These are phyloP conservation scores for Pseudonitzschia multiseries DNA, from an alignment of 108 stramenopile species.

Conservation along the genomic window DNA sequence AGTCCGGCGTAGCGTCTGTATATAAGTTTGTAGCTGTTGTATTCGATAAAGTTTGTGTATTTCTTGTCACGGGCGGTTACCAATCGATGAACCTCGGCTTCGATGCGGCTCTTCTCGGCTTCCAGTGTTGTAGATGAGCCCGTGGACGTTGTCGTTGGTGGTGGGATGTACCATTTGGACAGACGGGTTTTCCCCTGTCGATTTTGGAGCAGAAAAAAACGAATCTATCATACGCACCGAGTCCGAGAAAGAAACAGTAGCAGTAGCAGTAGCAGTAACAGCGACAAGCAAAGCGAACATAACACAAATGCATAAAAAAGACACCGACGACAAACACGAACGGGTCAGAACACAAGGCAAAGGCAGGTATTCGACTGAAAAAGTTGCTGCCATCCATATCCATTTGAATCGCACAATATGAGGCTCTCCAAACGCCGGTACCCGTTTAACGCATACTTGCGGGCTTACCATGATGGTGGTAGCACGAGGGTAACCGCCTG, in stretches of 20 bases:
- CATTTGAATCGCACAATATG: no score
- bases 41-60: constrained; percentile 99
- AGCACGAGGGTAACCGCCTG: no score
- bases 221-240: constrained; percentile 68
- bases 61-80: constrained; percentile 96
- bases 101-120: constrained; percentile 93
- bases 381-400: no score
- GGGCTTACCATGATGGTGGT: no score
- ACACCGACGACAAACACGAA: no score
- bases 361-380: background rate
- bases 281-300: background rate
- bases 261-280: background rate
- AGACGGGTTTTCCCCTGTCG: constrained; percentile 98
- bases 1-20: constrained; percentile 99
- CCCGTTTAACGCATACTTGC: no score
- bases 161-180: constrained; percentile 96
- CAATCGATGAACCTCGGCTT: constrained; percentile 96
- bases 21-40: constrained; percentile 98
- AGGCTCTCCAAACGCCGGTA: no score
- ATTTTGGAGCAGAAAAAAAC: constrained; percentile 99
- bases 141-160: constrained; percentile 47
- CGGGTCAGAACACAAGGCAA: background rate
- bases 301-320: background rate
- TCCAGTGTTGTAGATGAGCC: constrained; percentile 48
- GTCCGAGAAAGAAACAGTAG: background rate